Percentiles rank a stretch among this genome's conserved stretches.
These are phyloP conservation scores for Nitzschia sp. DNA, from an alignment of 108 stramenopile species.

Conservation along the genomic window DNA sequence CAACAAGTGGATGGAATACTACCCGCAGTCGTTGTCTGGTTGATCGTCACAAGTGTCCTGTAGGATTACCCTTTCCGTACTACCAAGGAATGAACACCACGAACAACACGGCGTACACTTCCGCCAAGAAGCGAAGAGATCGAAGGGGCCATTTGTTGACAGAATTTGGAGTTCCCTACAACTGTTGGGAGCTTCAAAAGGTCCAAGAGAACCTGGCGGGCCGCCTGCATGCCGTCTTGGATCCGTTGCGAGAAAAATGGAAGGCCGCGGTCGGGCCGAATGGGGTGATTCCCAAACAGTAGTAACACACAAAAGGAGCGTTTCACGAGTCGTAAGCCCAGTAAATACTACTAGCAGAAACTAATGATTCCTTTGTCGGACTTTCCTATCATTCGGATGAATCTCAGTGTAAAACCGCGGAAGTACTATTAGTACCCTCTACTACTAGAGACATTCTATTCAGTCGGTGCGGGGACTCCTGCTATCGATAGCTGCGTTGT, in stretches of 20 bases:
- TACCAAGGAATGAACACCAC: slow-evolving; percentile 1
- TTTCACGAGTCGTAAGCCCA: no score
- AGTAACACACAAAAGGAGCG: no score
- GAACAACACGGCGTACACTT: not conserved
- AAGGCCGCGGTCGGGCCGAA: no score
- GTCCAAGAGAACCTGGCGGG: slow-evolving; percentile 6
- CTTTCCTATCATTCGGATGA: no score
- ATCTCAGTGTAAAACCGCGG: no score
- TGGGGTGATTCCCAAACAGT: no score
- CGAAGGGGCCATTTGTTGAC: not conserved
- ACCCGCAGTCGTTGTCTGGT: not conserved
- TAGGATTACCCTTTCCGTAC: slow-evolving; percentile 13
- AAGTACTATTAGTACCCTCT: no score
- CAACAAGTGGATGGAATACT: slow-evolving; percentile 6
- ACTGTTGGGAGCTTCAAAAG: slow-evolving; percentile 8
- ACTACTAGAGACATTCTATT: no score
- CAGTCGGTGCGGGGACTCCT: no score
- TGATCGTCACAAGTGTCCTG: slow-evolving; percentile 5
- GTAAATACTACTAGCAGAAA: no score
- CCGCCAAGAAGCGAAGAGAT: not conserved
- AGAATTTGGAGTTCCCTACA: slow-evolving; percentile 13
- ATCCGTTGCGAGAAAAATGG: slow-evolving; percentile 1
- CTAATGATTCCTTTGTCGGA: no score
- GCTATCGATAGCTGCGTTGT: no score
- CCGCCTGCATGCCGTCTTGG: not conserved